Evolutionary conservation across 768 basidiomycete genomes (phyloP).

Genomic region (Psilocybe cubensis): DNA sequence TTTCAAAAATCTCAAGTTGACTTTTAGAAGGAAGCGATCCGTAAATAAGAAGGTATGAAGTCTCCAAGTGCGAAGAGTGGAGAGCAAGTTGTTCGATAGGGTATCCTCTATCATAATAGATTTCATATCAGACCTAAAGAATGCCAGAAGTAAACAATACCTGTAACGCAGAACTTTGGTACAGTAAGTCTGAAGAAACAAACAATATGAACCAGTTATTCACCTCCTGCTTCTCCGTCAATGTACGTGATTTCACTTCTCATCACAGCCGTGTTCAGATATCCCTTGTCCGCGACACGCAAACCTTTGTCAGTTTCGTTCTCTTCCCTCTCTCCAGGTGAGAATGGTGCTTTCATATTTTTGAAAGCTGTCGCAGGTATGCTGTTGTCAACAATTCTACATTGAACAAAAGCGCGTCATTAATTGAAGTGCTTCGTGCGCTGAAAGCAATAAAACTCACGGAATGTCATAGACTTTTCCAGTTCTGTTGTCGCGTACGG

Average conservation of each 20-base stretch:
- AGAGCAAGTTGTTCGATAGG: conserved; percentile 91
- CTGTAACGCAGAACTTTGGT: conserved; percentile 69
- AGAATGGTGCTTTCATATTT: conserved; percentile 60
- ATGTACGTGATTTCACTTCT: conserved; percentile 87
- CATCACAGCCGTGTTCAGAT: conserved; percentile 82
- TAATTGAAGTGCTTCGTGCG: not conserved
- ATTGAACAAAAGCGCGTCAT: not conserved
- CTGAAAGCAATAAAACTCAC: conserved; percentile 41
- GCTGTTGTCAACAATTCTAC: conserved; percentile 79
- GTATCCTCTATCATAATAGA: conserved; percentile 62
- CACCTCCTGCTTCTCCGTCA: conserved; percentile 85
- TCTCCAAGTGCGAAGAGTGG: conserved; percentile 80
- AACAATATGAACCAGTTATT: not conserved
- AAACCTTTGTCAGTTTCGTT: conserved; percentile 85
- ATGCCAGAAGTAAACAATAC: conserved; percentile 31
- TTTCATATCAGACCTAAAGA: not conserved
- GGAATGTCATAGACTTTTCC: conserved; percentile 76
- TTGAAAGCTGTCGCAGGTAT: conserved; percentile 85
- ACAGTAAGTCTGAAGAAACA: not conserved
- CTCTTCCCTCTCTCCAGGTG: conserved; percentile 69
- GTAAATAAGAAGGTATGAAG: conserved; percentile 88
- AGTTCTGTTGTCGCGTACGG: conserved; percentile 84
- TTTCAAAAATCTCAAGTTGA: conserved; percentile 68
- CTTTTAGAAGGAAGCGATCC: conserved; percentile 70
- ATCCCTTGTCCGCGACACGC: conserved; percentile 79